These are phyloP conservation scores for Panaeolus papilionaceus DNA, from an alignment of 768 basidiomycete genomes.

Conservation along the genomic window DNA sequence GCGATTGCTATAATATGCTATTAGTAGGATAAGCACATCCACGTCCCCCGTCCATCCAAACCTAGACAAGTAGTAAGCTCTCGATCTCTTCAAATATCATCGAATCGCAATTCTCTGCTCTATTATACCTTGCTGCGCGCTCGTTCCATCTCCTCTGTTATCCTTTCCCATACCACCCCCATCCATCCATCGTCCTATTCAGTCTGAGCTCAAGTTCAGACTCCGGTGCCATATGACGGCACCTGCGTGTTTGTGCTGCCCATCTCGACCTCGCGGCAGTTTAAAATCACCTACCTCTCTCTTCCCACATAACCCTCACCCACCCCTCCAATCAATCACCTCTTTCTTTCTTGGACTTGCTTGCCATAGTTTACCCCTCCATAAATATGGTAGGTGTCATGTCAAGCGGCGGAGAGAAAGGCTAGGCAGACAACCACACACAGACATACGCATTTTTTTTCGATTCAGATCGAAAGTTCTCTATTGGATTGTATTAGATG, in stretches of 20 bases:
- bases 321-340: slow-evolving; percentile 6
- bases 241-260: slow-evolving; percentile 6
- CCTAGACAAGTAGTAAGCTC: background rate
- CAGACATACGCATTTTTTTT: background rate
- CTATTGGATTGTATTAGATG: background rate
- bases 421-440: background rate
- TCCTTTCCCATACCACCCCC: background rate
- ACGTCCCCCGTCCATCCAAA: background rate
- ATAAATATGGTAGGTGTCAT: background rate
- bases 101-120: background rate
- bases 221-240: slow-evolving; percentile 14
- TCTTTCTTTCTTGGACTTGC: background rate
- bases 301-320: background rate
- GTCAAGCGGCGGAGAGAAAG: slow-evolving; percentile 13
- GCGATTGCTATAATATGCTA: slow-evolving; percentile 1
- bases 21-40: slow-evolving; percentile 7
- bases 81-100: background rate
- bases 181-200: background rate
- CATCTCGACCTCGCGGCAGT: background rate
- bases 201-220: background rate
- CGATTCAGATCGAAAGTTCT: slow-evolving; percentile 4
- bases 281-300: background rate
- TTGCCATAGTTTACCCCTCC: too few relatives aligned
- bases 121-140: background rate
- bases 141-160: background rate